These are phyloP conservation scores for Dictyostelium discoideum DNA, from an alignment of 78 protist species.

Conservation along the genomic window dicty_2.7 NC_007090.3:760501-761000, in stretches of 20 bases:
- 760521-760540: conserved; percentile 75
- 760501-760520: conserved; percentile 77
- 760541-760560: conserved; percentile 69
- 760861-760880: too few relatives aligned
- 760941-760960: not conserved
- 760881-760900: not conserved
- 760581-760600: conserved; percentile 61
- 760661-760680: conserved; percentile 74
- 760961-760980: not conserved
- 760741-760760: conserved; percentile 65
- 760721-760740: conserved; percentile 81
- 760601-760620: conserved; percentile 73
- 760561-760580: conserved; percentile 54
- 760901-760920: too few relatives aligned
- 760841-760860: not conserved
- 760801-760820: not conserved
- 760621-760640: conserved; percentile 83
- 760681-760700: conserved; percentile 56
- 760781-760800: not conserved
- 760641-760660: conserved; percentile 77
- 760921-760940: not conserved
- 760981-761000: not conserved
- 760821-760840: not conserved
- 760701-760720: conserved; percentile 57
- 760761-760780: not conserved